A percentile compares a stretch with the other conserved stretches of the same genome.
Conservation (phyloP, 805 yeast species). For the Isabelozyma rhagii region DNA sequence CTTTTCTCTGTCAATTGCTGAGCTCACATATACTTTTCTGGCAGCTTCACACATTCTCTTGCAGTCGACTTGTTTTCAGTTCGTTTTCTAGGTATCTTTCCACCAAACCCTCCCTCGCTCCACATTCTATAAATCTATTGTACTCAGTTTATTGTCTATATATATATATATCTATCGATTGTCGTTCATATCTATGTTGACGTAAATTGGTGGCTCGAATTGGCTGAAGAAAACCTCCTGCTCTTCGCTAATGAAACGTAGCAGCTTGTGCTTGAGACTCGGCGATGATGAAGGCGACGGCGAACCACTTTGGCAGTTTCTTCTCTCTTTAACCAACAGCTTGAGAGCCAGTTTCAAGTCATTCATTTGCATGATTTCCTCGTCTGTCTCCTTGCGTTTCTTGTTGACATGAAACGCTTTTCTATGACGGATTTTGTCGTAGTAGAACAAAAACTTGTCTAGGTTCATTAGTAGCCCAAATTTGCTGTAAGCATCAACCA, state of each 20-base stretch:
- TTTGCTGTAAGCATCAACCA: constrained; percentile 7
- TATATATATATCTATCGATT: too few species aligned
- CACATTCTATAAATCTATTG: too few species aligned
- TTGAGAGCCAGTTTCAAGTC: background rate
- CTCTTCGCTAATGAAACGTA: constrained; percentile 2
- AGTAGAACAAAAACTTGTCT: constrained; percentile 11
- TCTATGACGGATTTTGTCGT: background rate
- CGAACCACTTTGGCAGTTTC: background rate
- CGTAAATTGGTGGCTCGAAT: constrained; percentile 3
- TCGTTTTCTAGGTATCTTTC: too few species aligned
- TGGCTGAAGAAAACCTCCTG: constrained; percentile 1
- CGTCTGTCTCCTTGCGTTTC: background rate
- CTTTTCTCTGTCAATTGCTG: too few species aligned
- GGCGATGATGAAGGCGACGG: background rate
- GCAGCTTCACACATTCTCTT: too few species aligned
- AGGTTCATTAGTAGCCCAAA: constrained; percentile 17
- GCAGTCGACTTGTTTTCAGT: too few species aligned
- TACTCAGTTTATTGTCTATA: too few species aligned
- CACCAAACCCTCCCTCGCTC: too few species aligned
- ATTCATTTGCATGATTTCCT: background rate
- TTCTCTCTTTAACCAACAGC: background rate
- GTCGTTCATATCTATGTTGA: background rate
- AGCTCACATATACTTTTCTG: too few species aligned
- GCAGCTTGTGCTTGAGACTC: background rate
- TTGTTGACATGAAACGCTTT: background rate